Conservation (phyloP, 495 filamentous ascomycete genomes). For the Gamarada debralockiae region DNA sequence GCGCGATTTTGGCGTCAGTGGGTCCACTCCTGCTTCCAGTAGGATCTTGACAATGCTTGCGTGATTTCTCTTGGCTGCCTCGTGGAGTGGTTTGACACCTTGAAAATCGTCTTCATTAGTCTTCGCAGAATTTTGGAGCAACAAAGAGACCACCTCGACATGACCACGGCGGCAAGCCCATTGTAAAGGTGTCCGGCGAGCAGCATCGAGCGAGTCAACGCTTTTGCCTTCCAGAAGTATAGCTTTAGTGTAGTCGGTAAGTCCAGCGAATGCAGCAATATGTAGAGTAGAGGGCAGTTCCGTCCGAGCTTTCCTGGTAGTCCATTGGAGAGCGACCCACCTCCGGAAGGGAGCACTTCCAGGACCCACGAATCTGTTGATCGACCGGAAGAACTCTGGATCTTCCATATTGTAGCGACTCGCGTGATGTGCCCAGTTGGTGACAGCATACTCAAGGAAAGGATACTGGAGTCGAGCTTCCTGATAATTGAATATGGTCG, state of each 20-base stretch:
- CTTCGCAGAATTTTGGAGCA: constrained; percentile 26
- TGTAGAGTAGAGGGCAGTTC: constrained; percentile 20
- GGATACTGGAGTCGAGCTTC: constrained; percentile 15
- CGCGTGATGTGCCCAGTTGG: constrained; percentile 27
- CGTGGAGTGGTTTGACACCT: constrained; percentile 21
- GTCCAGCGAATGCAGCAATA: constrained; percentile 15
- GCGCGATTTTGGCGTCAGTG: constrained; percentile 25
- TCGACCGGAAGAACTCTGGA: not conserved
- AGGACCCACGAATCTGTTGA: constrained; percentile 4
- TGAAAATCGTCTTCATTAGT: constrained; percentile 16
- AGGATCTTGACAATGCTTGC: constrained; percentile 17
- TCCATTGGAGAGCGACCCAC: constrained; percentile 9
- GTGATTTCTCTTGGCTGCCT: constrained; percentile 21
- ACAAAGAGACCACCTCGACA: constrained; percentile 15
- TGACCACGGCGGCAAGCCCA: constrained; percentile 24
- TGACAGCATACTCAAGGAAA: constrained; percentile 30
- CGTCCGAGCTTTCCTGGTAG: not conserved
- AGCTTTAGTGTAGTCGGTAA: constrained; percentile 10
- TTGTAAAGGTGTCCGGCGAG: constrained; percentile 24
- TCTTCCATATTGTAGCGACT: constrained; percentile 5
- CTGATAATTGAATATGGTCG: constrained; percentile 3
- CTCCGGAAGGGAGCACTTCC: not conserved
- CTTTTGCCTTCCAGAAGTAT: constrained; percentile 1
- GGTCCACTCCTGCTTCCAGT: constrained; percentile 27
- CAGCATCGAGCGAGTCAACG: constrained; percentile 8